Percentiles rank a stretch among this genome's conserved stretches.
Conservation (phyloP, 2,329 filamentous ascomycete species). For the Trichoderma brevicompactum region DNA sequence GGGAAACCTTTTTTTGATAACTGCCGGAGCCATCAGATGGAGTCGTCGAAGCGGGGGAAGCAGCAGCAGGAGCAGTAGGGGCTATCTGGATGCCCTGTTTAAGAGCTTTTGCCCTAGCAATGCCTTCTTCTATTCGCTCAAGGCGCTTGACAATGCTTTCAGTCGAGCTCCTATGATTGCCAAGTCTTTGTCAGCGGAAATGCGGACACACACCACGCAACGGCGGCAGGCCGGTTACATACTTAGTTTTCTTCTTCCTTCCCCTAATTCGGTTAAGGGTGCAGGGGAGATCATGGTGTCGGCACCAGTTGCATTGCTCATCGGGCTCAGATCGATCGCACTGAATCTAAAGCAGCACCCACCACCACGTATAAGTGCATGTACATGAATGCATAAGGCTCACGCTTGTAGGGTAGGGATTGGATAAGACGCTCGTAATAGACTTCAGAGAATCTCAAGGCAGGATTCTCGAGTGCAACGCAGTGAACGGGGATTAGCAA, state of each 20-base stretch:
- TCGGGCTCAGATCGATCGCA: slow-evolving; percentile 49
- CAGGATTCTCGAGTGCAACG: not conserved
- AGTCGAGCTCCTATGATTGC: slow-evolving; percentile 29
- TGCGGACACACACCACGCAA: not conserved
- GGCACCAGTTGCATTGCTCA: slow-evolving; percentile 54
- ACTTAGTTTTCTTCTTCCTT: slow-evolving; percentile 32
- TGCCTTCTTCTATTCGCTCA: slow-evolving; percentile 46
- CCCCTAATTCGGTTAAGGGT: slow-evolving; percentile 44
- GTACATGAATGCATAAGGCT: not conserved
- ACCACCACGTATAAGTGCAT: slow-evolving; percentile 26
- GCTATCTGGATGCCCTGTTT: slow-evolving; percentile 9
- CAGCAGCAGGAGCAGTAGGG: not conserved
- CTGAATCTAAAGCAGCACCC: slow-evolving; percentile 49
- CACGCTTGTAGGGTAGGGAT: not conserved
- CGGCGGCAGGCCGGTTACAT: slow-evolving; percentile 13
- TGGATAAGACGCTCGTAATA: not conserved
- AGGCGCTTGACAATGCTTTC: slow-evolving; percentile 45
- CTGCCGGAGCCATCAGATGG: not conserved
- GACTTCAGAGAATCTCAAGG: not conserved
- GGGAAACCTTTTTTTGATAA: not conserved
- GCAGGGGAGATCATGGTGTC: slow-evolving; percentile 52
- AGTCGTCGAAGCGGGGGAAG: slow-evolving; percentile 25
- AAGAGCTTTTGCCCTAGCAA: slow-evolving; percentile 33
- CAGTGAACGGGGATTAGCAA: slow-evolving; percentile 3
- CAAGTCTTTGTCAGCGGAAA: slow-evolving; percentile 21